Conservation (phyloP, 257 asterid species). For the Nicotiana noctiflora region DNA sequence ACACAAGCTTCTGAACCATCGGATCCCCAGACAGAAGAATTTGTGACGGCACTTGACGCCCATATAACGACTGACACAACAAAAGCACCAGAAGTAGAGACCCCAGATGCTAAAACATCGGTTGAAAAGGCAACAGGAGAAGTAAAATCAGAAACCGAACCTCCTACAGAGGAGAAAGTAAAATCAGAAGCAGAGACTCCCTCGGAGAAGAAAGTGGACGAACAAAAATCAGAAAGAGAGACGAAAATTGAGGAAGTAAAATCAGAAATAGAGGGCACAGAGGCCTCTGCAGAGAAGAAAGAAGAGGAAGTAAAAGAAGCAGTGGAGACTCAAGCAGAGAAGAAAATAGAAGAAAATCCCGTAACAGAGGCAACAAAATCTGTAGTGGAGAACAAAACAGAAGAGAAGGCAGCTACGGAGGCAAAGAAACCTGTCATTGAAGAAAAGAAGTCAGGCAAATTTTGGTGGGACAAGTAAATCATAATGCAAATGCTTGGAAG, state of each 20-base stretch:
- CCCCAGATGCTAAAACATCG: not conserved
- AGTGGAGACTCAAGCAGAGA: not conserved
- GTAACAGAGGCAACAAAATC: not conserved
- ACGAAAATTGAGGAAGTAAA: not conserved
- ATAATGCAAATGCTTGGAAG: not conserved
- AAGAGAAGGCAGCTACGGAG: not conserved
- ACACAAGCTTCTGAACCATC: slow-evolving; percentile 8
- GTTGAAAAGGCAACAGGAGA: slow-evolving; percentile 11
- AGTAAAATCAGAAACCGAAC: not conserved
- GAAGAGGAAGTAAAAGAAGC: slow-evolving; percentile 1
- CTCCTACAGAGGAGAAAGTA: not conserved
- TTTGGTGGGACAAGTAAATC: slow-evolving; percentile 8
- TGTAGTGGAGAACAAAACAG: not conserved
- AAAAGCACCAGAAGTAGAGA: not conserved
- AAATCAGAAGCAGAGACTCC: not conserved
- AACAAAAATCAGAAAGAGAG: not conserved
- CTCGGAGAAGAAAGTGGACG: not conserved
- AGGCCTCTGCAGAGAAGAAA: not conserved
- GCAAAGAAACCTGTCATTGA: not conserved
- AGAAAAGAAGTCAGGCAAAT: not conserved
- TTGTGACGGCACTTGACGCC: not conserved
- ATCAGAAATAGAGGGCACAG: no score
- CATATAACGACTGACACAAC: slow-evolving; percentile 8
- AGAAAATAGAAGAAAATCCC: not conserved
- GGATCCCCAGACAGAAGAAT: slow-evolving; percentile 6